phyloP scores from a whole-genome alignment of 805 yeast species.

The Saccharomycopsis selenospora region DNA sequence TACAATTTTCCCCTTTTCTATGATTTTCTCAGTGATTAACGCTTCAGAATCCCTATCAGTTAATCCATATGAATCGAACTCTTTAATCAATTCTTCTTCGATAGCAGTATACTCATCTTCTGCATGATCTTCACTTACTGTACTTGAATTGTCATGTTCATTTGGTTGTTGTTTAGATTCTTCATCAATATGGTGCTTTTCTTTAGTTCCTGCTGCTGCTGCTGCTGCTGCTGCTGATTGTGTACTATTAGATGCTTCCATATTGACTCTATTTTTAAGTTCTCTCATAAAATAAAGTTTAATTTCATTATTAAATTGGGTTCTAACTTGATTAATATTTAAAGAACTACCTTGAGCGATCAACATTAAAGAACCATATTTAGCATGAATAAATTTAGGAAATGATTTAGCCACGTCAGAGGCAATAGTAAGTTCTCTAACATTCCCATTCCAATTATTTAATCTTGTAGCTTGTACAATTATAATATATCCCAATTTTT shows the following conservation, averaged over 20 bases:
- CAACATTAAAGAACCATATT: constrained; percentile 15
- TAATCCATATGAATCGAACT: not conserved
- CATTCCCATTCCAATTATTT: constrained; percentile 14
- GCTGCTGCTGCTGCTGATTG: not conserved
- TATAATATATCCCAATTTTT: constrained; percentile 15
- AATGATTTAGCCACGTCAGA: constrained; percentile 1
- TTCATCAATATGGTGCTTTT: not conserved
- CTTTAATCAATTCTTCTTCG: not conserved
- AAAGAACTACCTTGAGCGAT: constrained; percentile 15
- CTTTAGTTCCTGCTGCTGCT: not conserved
- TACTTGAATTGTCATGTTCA: not conserved
- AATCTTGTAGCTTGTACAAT: constrained; percentile 11
- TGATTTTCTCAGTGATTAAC: not conserved
- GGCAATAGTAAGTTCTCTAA: constrained; percentile 6
- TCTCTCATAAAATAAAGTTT: constrained; percentile 6
- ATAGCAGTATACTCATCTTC: not conserved
- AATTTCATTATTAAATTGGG: constrained; percentile 14
- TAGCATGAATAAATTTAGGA: constrained; percentile 12
- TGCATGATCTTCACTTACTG: not conserved
- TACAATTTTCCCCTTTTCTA: not conserved
- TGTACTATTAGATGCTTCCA: not conserved
- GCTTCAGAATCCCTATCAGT: not conserved
- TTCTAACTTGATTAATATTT: constrained; percentile 7
- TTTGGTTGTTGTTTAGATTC: not conserved
- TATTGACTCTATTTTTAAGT: not conserved